Evolutionary conservation across 2,329 filamentous ascomycete species (phyloP).

Genomic region (Neonectria punicea): DNA sequence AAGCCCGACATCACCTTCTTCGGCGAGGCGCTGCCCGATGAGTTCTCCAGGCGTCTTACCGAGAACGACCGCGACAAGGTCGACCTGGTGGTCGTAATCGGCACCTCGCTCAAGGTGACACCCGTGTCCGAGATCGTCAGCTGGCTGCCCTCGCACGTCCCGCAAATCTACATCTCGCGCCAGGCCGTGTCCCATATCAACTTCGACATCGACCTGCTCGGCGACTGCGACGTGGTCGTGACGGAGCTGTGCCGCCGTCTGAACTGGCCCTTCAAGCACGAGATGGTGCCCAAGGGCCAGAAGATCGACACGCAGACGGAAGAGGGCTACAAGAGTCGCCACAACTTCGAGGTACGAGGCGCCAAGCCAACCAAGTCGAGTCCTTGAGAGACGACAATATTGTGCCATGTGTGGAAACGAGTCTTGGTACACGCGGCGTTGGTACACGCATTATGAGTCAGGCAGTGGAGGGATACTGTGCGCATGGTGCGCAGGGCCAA

Average conservation of each 20-base stretch:
- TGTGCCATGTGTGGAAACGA: not conserved
- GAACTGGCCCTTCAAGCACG: conserved; percentile 82
- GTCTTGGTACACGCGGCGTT: not conserved
- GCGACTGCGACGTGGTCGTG: conserved; percentile 92
- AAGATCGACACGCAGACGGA: conserved; percentile 63
- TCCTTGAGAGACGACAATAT: not conserved
- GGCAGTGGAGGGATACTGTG: conserved; percentile 3
- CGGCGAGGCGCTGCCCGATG: conserved; percentile 86
- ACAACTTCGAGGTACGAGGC: conserved; percentile 47
- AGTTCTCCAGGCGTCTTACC: conserved; percentile 84
- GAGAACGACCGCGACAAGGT: conserved; percentile 81
- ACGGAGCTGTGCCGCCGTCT: conserved; percentile 84
- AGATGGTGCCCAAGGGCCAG: conserved; percentile 81
- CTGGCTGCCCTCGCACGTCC: conserved; percentile 80
- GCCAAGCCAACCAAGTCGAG: conserved; percentile 1
- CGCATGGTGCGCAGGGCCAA: not conserved
- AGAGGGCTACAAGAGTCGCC: conserved; percentile 50
- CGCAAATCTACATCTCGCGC: conserved; percentile 90
- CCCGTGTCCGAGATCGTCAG: conserved; percentile 93
- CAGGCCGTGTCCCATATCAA: conserved; percentile 89
- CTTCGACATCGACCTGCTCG: conserved; percentile 96
- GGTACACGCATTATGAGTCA: not conserved
- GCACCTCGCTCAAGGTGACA: conserved; percentile 94
- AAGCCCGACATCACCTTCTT: conserved; percentile 99
- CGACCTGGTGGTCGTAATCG: conserved; percentile 94